phyloP scores from a whole-genome alignment of 2,329 filamentous ascomycete genomes.

The Cladorrhinum sp. region DNA sequence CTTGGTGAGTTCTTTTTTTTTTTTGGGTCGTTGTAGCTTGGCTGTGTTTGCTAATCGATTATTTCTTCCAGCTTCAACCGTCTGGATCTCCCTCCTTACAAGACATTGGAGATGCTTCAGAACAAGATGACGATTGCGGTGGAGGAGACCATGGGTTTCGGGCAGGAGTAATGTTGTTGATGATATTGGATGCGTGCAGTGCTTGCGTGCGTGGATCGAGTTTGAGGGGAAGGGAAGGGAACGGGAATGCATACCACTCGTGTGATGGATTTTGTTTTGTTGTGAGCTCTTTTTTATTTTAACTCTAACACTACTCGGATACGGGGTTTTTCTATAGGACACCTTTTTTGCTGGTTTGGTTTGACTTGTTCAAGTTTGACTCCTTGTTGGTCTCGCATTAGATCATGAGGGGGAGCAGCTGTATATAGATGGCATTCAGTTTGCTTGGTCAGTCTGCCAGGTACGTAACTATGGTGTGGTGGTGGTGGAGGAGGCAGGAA shows the following conservation, averaged over 20 bases:
- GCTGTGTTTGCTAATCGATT: slow-evolving; percentile 26
- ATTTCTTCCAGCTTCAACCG: slow-evolving; percentile 90
- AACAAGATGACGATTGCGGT: slow-evolving; percentile 94
- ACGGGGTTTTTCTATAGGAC: neutral
- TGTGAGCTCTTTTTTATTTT: neutral
- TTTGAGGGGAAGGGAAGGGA: neutral
- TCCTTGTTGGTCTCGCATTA: neutral
- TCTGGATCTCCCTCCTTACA: slow-evolving; percentile 90
- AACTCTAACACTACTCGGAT: neutral
- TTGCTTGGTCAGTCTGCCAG: neutral
- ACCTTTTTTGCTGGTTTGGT: neutral
- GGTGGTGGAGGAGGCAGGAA: neutral
- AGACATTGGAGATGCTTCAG: slow-evolving; percentile 78
- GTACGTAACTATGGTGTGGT: neutral
- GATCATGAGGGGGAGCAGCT: neutral
- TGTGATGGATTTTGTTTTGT: neutral
- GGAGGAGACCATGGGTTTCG: slow-evolving; percentile 98
- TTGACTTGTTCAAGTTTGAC: neutral
- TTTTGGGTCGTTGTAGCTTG: no score
- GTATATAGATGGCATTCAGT: neutral
- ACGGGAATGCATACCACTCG: neutral
- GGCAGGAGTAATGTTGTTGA: slow-evolving; percentile 70
- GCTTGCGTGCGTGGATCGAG: neutral
- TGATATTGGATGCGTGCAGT: neutral
- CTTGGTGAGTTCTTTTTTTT: slow-evolving; percentile 67